Conservation (phyloP, 1,284 basidiomycete genomes). For the Schizophyllum commune region DNA sequence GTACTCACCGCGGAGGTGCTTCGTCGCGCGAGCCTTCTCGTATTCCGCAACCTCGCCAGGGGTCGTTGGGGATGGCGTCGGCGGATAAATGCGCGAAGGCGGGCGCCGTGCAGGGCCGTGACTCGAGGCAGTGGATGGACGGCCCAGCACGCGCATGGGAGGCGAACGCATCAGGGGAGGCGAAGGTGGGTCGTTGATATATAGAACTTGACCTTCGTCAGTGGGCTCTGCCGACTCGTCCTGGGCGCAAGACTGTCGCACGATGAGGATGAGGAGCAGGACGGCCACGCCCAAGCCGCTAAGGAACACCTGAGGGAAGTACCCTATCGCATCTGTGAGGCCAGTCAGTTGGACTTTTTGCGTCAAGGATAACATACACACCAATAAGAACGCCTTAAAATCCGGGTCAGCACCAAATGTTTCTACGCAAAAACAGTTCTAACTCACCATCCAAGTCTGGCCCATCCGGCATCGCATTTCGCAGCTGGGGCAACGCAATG, state of each 20-base stretch:
- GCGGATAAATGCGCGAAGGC: neutral
- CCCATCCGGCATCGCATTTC: constrained; percentile 50
- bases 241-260: constrained; percentile 28
- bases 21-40: constrained; percentile 25
- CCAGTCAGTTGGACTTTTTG: neutral
- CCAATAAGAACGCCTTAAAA: constrained; percentile 39
- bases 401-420: neutral
- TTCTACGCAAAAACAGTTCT: constrained; percentile 1
- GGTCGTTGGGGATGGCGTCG: constrained; percentile 4
- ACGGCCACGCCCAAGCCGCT: constrained; percentile 30
- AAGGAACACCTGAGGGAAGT: constrained; percentile 51
- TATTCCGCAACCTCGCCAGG: constrained; percentile 24
- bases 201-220: neutral
- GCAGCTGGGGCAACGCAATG: constrained; percentile 41
- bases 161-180: neutral
- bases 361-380: constrained; percentile 16
- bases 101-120: neutral
- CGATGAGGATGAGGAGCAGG: constrained; percentile 35
- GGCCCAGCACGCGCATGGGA: neutral
- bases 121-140: neutral
- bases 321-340: constrained; percentile 41
- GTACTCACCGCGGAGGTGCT: constrained; percentile 28
- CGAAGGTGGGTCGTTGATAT: neutral
- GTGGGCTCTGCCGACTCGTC: constrained; percentile 5
- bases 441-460: constrained; percentile 45